phyloP scores from a whole-genome alignment of 2,329 filamentous ascomycete genomes.

The Decorospora gaudefroyi region DNA sequence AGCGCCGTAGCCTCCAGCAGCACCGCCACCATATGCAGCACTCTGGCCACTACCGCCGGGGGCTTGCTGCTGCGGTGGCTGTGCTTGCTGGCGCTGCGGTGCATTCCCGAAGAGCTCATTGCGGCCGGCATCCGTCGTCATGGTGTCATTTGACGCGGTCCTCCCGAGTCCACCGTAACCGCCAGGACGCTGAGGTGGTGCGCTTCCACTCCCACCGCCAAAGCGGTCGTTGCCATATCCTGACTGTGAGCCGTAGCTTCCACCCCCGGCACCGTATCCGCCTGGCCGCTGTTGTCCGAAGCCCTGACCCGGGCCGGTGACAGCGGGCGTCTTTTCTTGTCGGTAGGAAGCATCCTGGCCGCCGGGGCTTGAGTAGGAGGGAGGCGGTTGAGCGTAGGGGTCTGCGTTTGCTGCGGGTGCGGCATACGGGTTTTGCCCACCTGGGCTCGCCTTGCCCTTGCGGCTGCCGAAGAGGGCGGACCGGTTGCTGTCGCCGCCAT shows the following conservation, averaged over 20 bases:
- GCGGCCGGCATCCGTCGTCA: slow-evolving; percentile 58
- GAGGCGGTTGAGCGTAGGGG: slow-evolving; percentile 57
- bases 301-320: slow-evolving; percentile 47
- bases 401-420: slow-evolving; percentile 56
- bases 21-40: slow-evolving; percentile 29
- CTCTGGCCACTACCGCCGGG: slow-evolving; percentile 22
- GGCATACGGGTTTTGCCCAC: slow-evolving; percentile 52
- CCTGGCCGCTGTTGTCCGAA: slow-evolving; percentile 46
- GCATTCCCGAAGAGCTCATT: slow-evolving; percentile 68
- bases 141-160: slow-evolving; percentile 51
- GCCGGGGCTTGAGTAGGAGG: slow-evolving; percentile 45
- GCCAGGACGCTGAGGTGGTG: slow-evolving; percentile 37
- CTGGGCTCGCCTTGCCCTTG: slow-evolving; percentile 57
- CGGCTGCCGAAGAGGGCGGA: slow-evolving; percentile 63
- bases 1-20: slow-evolving; percentile 28
- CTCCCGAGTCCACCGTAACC: slow-evolving; percentile 48
- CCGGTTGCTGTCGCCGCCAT: slow-evolving; percentile 59
- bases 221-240: slow-evolving; percentile 57
- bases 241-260: slow-evolving; percentile 36
- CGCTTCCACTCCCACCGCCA: slow-evolving; percentile 51
- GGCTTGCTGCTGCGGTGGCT: slow-evolving; percentile 38
- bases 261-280: slow-evolving; percentile 36
- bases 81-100: slow-evolving; percentile 55
- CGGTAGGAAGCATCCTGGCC: slow-evolving; percentile 41
- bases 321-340: slow-evolving; percentile 52